Conservation (phyloP, 1,139 yeast genomes). For the Arxiozyma bovina region DNA sequence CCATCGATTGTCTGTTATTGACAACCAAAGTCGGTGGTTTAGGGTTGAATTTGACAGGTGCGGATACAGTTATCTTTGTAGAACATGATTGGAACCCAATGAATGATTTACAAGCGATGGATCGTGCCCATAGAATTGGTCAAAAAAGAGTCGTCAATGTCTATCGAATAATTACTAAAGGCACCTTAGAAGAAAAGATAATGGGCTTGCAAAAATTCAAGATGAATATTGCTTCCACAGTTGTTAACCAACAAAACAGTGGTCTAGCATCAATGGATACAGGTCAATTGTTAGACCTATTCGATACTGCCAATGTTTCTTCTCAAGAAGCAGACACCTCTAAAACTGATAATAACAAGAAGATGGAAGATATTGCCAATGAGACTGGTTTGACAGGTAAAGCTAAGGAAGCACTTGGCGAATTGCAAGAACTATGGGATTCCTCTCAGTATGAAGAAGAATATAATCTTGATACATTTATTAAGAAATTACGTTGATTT, state of each 20-base stretch:
- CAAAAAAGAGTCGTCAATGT: constrained; percentile 97
- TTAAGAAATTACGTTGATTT: constrained; percentile 52
- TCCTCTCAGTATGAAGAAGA: constrained; percentile 94
- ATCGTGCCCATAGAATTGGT: constrained; percentile 95
- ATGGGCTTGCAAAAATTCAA: constrained; percentile 98
- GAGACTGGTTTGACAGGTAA: constrained; percentile 35
- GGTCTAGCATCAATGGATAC: constrained; percentile 96
- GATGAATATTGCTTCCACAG: constrained; percentile 92
- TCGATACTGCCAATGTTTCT: constrained; percentile 47
- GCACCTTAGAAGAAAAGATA: constrained; percentile 91
- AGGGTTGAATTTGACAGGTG: constrained; percentile 94
- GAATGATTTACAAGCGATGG: constrained; percentile 99
- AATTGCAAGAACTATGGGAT: constrained; percentile 93
- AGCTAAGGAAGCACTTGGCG: constrained; percentile 50
- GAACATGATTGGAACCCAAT: constrained; percentile 99
- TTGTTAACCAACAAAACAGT: constrained; percentile 92
- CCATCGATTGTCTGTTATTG: constrained; percentile 81
- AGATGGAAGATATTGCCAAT: constrained; percentile 33
- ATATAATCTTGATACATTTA: constrained; percentile 85
- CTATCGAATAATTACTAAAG: constrained; percentile 81
- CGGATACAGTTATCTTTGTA: constrained; percentile 95
- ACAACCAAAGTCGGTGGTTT: constrained; percentile 98
- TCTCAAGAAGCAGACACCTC: constrained; percentile 33
- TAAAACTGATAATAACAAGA: constrained; percentile 22
- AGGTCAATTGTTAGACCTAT: constrained; percentile 82